Conservation (phyloP, 768 basidiomycete genomes). For the Auricularia auricula-judae region DNA sequence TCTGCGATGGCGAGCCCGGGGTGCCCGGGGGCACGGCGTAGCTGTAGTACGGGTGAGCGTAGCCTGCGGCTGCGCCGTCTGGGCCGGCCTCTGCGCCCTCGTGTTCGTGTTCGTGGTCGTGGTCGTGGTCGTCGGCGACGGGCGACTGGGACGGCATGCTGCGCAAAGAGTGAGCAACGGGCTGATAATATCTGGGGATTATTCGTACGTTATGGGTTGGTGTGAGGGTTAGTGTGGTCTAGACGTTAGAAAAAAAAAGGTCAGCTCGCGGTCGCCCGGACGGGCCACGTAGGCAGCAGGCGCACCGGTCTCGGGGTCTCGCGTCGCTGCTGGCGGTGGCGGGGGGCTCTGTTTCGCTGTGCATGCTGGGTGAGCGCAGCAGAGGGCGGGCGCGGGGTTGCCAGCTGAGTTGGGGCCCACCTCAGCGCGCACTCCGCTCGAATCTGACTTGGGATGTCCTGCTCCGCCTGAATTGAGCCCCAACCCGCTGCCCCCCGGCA, state of each 20-base stretch:
- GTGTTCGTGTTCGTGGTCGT: background rate
- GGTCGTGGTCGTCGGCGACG: background rate
- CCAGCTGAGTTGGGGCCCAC: background rate
- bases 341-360: background rate
- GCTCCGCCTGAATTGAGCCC: no score
- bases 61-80: background rate
- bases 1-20: background rate
- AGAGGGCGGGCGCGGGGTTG: background rate
- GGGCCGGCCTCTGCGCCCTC: background rate
- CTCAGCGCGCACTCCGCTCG: constrained; percentile 1
- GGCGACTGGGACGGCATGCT: background rate
- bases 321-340: background rate
- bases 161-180: background rate
- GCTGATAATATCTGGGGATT: no score
- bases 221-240: background rate
- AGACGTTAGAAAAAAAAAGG: background rate
- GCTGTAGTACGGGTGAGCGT: background rate
- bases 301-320: background rate
- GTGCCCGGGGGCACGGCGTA: background rate
- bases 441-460: background rate
- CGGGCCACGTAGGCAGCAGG: background rate
- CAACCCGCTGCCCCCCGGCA: no score
- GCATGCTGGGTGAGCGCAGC: background rate
- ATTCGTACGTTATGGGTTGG: background rate
- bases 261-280: background rate